Percentiles rank a stretch among this genome's conserved stretches.
These are phyloP conservation scores for Boletus subluridellus DNA, from an alignment of 1,284 basidiomycete genomes.

Conservation along the genomic window DNA sequence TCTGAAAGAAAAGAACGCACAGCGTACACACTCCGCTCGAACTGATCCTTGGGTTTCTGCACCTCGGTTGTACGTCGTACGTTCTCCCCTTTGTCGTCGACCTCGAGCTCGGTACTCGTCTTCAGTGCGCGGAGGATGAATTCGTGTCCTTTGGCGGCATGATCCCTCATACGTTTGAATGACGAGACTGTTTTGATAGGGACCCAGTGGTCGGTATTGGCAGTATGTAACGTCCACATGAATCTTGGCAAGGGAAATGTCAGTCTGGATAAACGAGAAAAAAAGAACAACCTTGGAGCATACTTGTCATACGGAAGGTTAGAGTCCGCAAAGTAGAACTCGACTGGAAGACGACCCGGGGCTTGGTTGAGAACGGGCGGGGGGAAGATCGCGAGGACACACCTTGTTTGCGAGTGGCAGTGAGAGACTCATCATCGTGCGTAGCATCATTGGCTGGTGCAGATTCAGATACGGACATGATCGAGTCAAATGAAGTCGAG, in stretches of 20 bases:
- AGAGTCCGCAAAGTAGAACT: slow-evolving; percentile 96
- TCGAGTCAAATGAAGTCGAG: slow-evolving; percentile 2
- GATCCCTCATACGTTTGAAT: slow-evolving; percentile 95
- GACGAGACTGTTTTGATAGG: slow-evolving; percentile 84
- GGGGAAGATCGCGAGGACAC: neutral
- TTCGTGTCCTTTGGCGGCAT: slow-evolving; percentile 52
- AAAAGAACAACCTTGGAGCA: slow-evolving; percentile 15
- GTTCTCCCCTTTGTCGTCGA: slow-evolving; percentile 71
- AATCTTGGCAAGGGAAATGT: slow-evolving; percentile 56
- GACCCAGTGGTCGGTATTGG: slow-evolving; percentile 85
- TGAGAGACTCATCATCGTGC: slow-evolving; percentile 17
- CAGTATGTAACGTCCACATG: slow-evolving; percentile 87
- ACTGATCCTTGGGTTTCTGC: slow-evolving; percentile 69
- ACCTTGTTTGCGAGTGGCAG: slow-evolving; percentile 29
- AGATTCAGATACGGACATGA: slow-evolving; percentile 24
- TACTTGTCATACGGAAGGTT: slow-evolving; percentile 96
- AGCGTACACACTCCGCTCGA: slow-evolving; percentile 80
- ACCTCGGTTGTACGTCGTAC: slow-evolving; percentile 73
- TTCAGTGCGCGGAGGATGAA: slow-evolving; percentile 69
- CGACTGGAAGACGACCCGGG: slow-evolving; percentile 52
- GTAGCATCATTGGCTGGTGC: neutral
- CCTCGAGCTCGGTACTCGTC: slow-evolving; percentile 66
- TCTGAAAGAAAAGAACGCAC: slow-evolving; percentile 45
- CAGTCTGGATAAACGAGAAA: neutral
- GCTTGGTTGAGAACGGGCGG: neutral